Base-by-base conservation (phyloP, 345 rosid genomes). In the Melastoma malabathricum region DNA sequence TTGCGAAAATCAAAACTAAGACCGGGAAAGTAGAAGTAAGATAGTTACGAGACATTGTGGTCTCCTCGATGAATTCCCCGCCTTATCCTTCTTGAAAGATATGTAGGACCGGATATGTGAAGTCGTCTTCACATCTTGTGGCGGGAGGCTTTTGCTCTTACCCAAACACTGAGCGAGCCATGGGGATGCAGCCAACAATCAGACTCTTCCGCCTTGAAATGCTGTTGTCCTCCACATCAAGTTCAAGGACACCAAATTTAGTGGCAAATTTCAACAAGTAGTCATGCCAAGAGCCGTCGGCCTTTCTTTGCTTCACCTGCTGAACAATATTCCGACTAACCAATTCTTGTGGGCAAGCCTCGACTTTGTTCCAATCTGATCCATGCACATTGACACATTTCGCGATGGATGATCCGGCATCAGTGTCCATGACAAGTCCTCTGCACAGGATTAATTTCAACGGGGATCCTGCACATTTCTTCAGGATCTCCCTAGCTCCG, bases 281-380 rank as follows among this genome's bases (percentile, higher is more conserved):
- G 13, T 72, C 71, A 15, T 59, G 19, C 1, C 65, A 3, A 1
- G 10, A 0, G 7, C 61, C 47, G 29, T 72, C 59, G 25, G 25
- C 25, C 16, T 15, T 18, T 46, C 55, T 65, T 55, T 46, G 34
- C 17, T 10, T 34, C 18, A 4, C 34, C 3, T 68, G 64, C 1
- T 62, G 48, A 39, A 72, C 50, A 57, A 65, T 46, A 46, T 56
- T 43, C 47, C 66, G 61, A 9, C 4, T 0, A n/a, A 19, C 56
- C 1, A 72, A 68, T 1, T 47, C 27, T 15, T 61, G 15, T 17
- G 64, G 47, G 49, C 9, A 17, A 15, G 10, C 0, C 18, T 62
- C 51, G 1, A 47, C 60, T 20, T 14, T 7, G 0, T 12, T 43
- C 59, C 4, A 22, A 22, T 22, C 25, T 4, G 25, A 22, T 22